A percentile compares a stretch with the other conserved stretches of the same genome.
Conservation (phyloP, 1,284 basidiomycete species). For the Erythrobasidium hasegawianum region DNA sequence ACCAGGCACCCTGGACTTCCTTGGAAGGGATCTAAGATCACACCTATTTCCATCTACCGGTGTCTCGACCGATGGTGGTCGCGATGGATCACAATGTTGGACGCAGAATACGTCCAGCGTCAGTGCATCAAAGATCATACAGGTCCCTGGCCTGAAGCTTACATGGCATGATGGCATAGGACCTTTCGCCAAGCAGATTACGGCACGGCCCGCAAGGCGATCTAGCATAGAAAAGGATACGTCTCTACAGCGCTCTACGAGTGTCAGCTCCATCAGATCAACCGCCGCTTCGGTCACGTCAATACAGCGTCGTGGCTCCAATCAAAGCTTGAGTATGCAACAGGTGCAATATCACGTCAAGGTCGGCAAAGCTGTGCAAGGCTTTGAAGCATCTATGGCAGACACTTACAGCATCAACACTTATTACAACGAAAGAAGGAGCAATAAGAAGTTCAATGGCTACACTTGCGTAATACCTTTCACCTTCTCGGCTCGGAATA, state of each 20-base stretch:
- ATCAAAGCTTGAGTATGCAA: background rate
- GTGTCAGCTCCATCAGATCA: background rate
- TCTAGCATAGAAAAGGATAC: background rate
- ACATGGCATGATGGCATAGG: background rate
- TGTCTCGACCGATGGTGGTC: too few relatives aligned
- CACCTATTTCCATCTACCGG: background rate
- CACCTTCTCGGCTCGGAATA: background rate
- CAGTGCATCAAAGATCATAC: background rate
- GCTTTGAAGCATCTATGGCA: too few relatives aligned
- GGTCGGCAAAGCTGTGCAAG: background rate
- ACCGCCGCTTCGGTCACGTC: background rate
- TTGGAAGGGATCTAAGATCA: background rate
- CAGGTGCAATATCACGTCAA: background rate
- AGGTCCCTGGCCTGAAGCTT: background rate
- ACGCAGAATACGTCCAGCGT: background rate
- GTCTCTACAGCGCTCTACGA: too few relatives aligned
- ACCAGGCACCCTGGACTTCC: background rate
- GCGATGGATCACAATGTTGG: background rate
- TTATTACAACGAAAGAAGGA: background rate
- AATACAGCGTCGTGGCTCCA: background rate
- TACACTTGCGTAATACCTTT: background rate
- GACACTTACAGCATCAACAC: background rate
- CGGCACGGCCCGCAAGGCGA: background rate
- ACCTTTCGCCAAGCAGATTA: too few relatives aligned
- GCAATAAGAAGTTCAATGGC: background rate